Percentiles rank a stretch among this genome's conserved stretches.
phyloP scores from a whole-genome alignment of 257 asterid species.

The Nicotiana otophora region DNA sequence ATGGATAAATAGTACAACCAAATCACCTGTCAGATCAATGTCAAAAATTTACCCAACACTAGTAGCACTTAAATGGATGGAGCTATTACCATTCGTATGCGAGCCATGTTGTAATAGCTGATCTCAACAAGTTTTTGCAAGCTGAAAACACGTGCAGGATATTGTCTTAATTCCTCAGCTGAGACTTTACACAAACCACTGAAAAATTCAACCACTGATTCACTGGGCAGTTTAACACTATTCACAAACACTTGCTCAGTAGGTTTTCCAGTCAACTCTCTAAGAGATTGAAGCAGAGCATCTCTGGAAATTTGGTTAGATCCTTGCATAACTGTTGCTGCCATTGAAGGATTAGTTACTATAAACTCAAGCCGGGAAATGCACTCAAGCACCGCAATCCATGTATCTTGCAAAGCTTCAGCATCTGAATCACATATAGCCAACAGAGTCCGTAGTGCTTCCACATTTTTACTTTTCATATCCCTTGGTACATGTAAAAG shows the following conservation, averaged over 20 bases:
- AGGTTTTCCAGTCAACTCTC: slow-evolving; percentile 93
- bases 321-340: slow-evolving; percentile 96
- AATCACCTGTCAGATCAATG: background rate
- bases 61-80: background rate
- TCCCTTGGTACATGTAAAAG: slow-evolving; percentile 96
- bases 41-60: background rate
- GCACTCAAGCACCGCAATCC: slow-evolving; percentile 93
- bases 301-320: slow-evolving; percentile 96
- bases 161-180: slow-evolving; percentile 91
- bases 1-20: background rate
- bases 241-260: slow-evolving; percentile 87
- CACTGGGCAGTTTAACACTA: slow-evolving; percentile 94
- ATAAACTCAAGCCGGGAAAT: slow-evolving; percentile 95
- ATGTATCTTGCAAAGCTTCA: slow-evolving; percentile 91
- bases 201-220: slow-evolving; percentile 93
- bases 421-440: slow-evolving; percentile 80
- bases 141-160: slow-evolving; percentile 95
- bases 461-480: slow-evolving; percentile 93
- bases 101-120: slow-evolving; percentile 98
- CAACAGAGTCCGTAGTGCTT: slow-evolving; percentile 88
- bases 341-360: slow-evolving; percentile 83
- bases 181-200: slow-evolving; percentile 93
- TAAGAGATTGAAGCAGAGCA: slow-evolving; percentile 76
- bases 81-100: slow-evolving; percentile 89
- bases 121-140: slow-evolving; percentile 98